Conservation (phyloP, 768 basidiomycete genomes). For the Tulasnella sp. region DNA sequence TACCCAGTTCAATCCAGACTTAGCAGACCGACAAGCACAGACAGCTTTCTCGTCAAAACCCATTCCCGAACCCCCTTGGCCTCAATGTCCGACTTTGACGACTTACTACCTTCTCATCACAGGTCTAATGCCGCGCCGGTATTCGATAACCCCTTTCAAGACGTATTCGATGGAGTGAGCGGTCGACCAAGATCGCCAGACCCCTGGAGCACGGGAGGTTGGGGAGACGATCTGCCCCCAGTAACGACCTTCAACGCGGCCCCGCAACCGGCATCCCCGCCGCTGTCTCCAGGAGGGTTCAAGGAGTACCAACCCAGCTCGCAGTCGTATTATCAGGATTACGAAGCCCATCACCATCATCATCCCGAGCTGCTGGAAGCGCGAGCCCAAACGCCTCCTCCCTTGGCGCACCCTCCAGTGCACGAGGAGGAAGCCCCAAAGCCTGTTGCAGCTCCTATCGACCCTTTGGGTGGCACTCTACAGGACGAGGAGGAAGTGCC, state of each 20-base stretch:
- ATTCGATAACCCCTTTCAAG: slow-evolving; percentile 27
- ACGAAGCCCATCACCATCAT: not conserved
- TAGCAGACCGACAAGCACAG: too few species aligned
- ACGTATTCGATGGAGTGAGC: slow-evolving; percentile 27
- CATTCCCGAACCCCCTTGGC: too few species aligned
- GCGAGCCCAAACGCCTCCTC: slow-evolving; percentile 3
- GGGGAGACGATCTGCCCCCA: slow-evolving; percentile 4
- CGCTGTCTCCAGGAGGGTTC: slow-evolving; percentile 13
- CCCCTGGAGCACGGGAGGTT: slow-evolving; percentile 28
- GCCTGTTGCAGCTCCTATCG: not conserved
- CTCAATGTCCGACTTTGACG: slow-evolving; percentile 31
- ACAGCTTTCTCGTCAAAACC: too few species aligned
- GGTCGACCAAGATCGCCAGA: slow-evolving; percentile 29
- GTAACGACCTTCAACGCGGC: not conserved
- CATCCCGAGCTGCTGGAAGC: not conserved
- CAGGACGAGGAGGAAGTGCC: not conserved
- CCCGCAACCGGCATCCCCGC: not conserved
- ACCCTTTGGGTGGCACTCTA: slow-evolving; percentile 1
- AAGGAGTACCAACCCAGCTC: not conserved
- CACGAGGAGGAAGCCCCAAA: not conserved
- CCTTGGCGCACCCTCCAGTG: not conserved
- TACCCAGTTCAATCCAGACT: slow-evolving; percentile 40
- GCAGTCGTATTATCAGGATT: slow-evolving; percentile 8
- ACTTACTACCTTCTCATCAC: slow-evolving; percentile 17
- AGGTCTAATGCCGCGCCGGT: not conserved